A percentile compares a stretch with the other conserved stretches of the same genome.
Conservation (phyloP, 345 rosid genomes). For the Durio zibethinus region DNA sequence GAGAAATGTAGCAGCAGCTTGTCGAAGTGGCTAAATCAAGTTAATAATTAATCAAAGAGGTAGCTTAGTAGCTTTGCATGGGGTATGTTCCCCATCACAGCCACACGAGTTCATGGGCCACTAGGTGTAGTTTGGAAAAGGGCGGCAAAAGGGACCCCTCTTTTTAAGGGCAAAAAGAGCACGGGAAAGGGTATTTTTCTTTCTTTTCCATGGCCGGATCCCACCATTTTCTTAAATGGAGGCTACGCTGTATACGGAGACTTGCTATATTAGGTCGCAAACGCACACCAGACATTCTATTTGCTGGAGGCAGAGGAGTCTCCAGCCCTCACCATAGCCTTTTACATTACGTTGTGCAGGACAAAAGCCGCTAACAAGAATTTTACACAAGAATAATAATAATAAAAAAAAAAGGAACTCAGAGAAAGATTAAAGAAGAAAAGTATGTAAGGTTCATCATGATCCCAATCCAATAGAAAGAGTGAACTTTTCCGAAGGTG, state of each 20-base stretch:
- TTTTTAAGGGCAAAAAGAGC: too few relatives aligned
- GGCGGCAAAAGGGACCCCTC: slow-evolving; percentile 32
- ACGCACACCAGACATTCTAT: slow-evolving; percentile 33
- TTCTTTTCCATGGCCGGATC: not conserved
- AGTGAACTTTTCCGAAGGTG: too few relatives aligned
- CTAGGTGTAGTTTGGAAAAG: not conserved
- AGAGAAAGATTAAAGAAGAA: too few relatives aligned
- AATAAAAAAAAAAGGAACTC: not conserved
- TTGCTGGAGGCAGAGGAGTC: not conserved
- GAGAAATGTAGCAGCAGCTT: not conserved
- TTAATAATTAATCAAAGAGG: not conserved
- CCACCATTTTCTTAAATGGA: slow-evolving; percentile 1
- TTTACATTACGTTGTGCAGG: not conserved
- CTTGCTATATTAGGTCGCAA: not conserved
- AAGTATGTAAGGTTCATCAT: too few relatives aligned
- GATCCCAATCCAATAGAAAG: too few relatives aligned
- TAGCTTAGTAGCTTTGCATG: slow-evolving; percentile 6
- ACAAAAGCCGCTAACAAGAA: not conserved
- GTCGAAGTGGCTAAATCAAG: not conserved
- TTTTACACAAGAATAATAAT: not conserved
- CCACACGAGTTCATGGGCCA: slow-evolving; percentile 47
- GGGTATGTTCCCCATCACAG: slow-evolving; percentile 47
- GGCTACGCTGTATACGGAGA: not conserved
- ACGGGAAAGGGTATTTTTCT: too few relatives aligned
- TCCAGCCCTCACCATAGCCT: not conserved